Conservation (phyloP, 1,139 yeast species). For the Debaryomycetaceae sp. region DNA sequence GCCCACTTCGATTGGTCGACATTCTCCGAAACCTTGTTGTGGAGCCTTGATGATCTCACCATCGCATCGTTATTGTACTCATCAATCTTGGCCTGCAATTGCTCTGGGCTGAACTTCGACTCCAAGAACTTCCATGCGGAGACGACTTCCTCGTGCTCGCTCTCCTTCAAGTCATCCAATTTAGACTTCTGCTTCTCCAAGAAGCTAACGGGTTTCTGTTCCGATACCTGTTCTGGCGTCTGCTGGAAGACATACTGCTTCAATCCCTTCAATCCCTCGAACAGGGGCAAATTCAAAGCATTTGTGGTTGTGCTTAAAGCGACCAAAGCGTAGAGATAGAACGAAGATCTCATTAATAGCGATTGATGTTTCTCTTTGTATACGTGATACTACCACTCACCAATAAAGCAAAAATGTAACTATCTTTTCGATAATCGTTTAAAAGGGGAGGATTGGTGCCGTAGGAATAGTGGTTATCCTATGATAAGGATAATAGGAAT, state of each 20-base stretch:
- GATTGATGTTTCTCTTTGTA: background rate
- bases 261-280: constrained; percentile 6
- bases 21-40: background rate
- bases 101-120: constrained; percentile 12
- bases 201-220: constrained; percentile 4
- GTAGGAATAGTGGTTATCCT: too few relatives aligned
- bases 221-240: constrained; percentile 3
- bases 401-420: too few relatives aligned
- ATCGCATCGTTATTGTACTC: constrained; percentile 10
- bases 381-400: too few relatives aligned
- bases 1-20: background rate
- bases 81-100: constrained; percentile 17
- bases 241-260: constrained; percentile 5
- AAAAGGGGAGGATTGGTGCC: too few relatives aligned
- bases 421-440: too few relatives aligned
- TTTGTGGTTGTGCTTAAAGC: constrained; percentile 3
- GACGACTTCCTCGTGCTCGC: constrained; percentile 5
- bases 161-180: constrained; percentile 4
- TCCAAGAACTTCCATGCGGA: constrained; percentile 27
- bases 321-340: constrained; percentile 1
- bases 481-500: too few relatives aligned
- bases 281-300: constrained; percentile 4
- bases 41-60: background rate
- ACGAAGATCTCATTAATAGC: constrained; percentile 4
- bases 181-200: constrained; percentile 6